A percentile compares a stretch with the other conserved stretches of the same genome.
phyloP scores from a whole-genome alignment of 2,329 filamentous ascomycete species.

The Claviceps pusilla region DNA sequence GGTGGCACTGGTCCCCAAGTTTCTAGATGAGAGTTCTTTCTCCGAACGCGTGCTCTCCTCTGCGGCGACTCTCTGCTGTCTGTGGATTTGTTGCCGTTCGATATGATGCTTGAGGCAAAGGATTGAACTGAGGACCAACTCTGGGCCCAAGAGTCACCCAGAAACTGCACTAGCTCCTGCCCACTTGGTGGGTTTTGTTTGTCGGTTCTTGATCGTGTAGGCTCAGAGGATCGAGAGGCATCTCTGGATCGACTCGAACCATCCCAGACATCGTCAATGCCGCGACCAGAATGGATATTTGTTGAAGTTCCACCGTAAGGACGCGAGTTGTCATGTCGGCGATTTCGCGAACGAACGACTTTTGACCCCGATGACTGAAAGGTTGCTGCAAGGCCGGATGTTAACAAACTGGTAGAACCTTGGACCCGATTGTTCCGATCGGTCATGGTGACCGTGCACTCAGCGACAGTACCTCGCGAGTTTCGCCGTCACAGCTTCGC shows the following conservation, averaged over 20 bases:
- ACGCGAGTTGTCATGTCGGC: constrained; percentile 25
- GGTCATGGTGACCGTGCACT: constrained; percentile 23
- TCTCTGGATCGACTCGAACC: neutral
- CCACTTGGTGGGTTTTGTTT: constrained; percentile 19
- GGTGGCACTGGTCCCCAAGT: constrained; percentile 39
- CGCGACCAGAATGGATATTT: neutral
- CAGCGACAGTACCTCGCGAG: constrained; percentile 17
- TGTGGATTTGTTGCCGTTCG: constrained; percentile 12
- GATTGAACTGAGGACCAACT: constrained; percentile 42
- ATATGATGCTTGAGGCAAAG: constrained; percentile 32
- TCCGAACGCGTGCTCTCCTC: constrained; percentile 1
- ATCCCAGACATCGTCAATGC: neutral
- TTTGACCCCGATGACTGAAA: constrained; percentile 25
- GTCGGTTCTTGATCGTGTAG: constrained; percentile 8
- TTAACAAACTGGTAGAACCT: constrained; percentile 25
- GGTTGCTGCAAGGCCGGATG: constrained; percentile 29
- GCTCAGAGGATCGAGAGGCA: neutral
- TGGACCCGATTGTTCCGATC: constrained; percentile 16
- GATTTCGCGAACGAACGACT: constrained; percentile 34
- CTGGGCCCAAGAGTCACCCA: constrained; percentile 37
- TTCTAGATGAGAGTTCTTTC: constrained; percentile 9
- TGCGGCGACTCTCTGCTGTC: neutral
- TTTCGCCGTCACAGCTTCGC: constrained; percentile 13
- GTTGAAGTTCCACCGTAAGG: constrained; percentile 14
- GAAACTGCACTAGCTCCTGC: constrained; percentile 24